Conservation (phyloP, 257 asterid genomes). For the Anisodus acutangulus region DNA sequence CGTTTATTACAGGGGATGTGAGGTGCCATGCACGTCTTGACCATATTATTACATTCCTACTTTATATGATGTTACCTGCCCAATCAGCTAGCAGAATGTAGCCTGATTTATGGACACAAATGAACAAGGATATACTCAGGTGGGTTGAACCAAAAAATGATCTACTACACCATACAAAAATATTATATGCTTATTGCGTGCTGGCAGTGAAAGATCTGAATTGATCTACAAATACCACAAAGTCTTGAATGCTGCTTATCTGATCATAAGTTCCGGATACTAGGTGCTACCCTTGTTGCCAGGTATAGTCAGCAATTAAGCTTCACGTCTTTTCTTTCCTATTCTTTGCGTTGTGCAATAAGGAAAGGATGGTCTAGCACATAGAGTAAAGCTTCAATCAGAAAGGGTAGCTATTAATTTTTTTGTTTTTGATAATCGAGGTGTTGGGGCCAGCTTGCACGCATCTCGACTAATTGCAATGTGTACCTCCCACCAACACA, state of each 20-base stretch:
- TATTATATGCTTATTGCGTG: background rate
- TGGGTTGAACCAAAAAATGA: constrained; percentile 22
- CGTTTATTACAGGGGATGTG: background rate
- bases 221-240: background rate
- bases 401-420: background rate
- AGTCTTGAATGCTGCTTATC: constrained; percentile 1
- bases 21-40: constrained; percentile 4
- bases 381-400: background rate
- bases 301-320: background rate
- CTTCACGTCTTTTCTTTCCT: constrained; percentile 13
- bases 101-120: constrained; percentile 20
- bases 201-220: background rate
- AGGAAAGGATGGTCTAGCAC: constrained; percentile 18
- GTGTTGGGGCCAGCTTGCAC: too few species aligned
- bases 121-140: constrained; percentile 14
- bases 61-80: constrained; percentile 7
- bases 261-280: constrained; percentile 23
- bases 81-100: background rate
- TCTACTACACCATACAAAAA: constrained; percentile 18
- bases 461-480: too few species aligned
- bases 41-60: constrained; percentile 12
- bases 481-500: too few species aligned
- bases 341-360: background rate
- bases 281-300: background rate
- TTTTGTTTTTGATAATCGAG: too few species aligned